These are phyloP conservation scores for Botryosphaeria dothidea DNA, from an alignment of 2,329 filamentous ascomycete species.

Conservation along the genomic window DNA sequence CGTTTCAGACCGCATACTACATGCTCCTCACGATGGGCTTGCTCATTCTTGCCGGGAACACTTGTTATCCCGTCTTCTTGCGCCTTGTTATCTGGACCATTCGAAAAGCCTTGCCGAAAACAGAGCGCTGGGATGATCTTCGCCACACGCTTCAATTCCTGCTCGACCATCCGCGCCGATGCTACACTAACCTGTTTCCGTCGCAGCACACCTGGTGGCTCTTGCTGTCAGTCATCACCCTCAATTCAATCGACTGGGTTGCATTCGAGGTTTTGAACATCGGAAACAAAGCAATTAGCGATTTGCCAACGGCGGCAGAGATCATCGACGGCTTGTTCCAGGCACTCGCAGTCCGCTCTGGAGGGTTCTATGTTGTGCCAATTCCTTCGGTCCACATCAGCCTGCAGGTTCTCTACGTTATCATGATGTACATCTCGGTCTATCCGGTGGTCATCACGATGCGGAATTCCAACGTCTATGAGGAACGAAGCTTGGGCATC, in stretches of 20 bases:
- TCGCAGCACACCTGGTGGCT: conserved; percentile 61
- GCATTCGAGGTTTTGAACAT: conserved; percentile 58
- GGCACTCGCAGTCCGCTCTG: conserved; percentile 52
- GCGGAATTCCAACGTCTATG: conserved; percentile 60
- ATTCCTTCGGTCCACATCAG: conserved; percentile 54
- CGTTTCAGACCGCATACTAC: conserved; percentile 52
- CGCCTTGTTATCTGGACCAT: conserved; percentile 59
- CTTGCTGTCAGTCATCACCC: conserved; percentile 49
- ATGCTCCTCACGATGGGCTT: conserved; percentile 52
- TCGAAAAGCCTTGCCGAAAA: conserved; percentile 46
- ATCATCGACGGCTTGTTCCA: conserved; percentile 62
- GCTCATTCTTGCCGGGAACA: conserved; percentile 55
- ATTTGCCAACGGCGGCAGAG: conserved; percentile 47
- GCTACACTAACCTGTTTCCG: conserved; percentile 64
- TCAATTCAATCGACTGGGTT: conserved; percentile 58
- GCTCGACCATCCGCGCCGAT: conserved; percentile 62
- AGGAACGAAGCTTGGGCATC: conserved; percentile 62
- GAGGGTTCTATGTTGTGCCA: conserved; percentile 53
- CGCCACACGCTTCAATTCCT: conserved; percentile 54
- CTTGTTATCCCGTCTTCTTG: conserved; percentile 58
- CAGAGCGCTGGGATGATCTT: conserved; percentile 40
- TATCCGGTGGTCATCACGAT: conserved; percentile 64
- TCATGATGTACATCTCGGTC: conserved; percentile 68
- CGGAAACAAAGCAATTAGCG: conserved; percentile 52
- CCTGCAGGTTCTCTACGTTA: conserved; percentile 59